Base-by-base conservation (phyloP, 2,329 filamentous ascomycete species). In the Fusarium hainanense region DNA sequence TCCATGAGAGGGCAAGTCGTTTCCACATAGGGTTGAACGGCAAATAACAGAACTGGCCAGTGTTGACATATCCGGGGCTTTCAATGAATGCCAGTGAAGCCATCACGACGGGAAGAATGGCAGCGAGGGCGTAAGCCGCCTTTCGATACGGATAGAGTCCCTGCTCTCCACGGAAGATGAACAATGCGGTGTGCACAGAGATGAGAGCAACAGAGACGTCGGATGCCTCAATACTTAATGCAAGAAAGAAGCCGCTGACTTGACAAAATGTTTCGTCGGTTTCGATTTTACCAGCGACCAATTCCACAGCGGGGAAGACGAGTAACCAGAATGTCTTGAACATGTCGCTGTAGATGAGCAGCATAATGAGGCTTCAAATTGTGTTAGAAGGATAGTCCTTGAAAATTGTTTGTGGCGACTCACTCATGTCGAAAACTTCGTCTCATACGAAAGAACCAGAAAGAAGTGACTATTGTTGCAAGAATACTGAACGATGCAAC, bases 401-500 rank as follows among this genome's bases (percentile, higher is more conserved):
- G 21, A 54, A 32, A 44, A n/a, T 41, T 14, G 4, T n/a, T 9
- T 16, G 11, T 43, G 12, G 10, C 7, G 8, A 80, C 87, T 80
- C 56, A 74, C 77, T 76, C 73, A 63, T 94, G 91, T 47, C 92
- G 87, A 77, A 94, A 94, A 68, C 86, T 89, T 74, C 91, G 86
- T 70, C 88, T 85, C 90, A 94, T 94, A 66, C 88, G 85, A 60
- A 88, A 82, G 75, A 94, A 93, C 89, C 90, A 93, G 79, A 90
- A 92, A 42, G 91, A 85, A 4, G 89, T 85, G 30, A 87, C 75
- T 9, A 88, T 72, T 0, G 85, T 86, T 13, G 87, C 83, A 5
- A 85, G 55, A 32, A 92, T 80, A 71, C 90, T 92, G 68, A 89
- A 63, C 2, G 82, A 79, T 6, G 83, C 80, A 25, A 82, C 75